Percentiles rank a stretch among this genome's conserved stretches.
Conservation (phyloP, 768 basidiomycete species). For the Leccinum fibrillosum region DNA sequence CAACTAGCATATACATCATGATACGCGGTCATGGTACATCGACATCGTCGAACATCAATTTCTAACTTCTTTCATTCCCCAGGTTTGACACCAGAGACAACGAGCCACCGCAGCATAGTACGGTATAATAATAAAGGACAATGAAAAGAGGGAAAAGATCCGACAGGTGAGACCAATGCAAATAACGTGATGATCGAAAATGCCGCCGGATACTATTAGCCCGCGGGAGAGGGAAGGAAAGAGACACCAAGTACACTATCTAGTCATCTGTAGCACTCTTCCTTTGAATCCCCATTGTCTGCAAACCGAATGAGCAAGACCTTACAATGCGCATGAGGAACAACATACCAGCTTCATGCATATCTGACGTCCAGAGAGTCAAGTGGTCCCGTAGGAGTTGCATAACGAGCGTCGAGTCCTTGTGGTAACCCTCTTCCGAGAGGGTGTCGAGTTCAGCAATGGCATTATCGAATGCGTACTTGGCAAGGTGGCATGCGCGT, state of each 20-base stretch:
- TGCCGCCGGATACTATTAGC: slow-evolving; percentile 12
- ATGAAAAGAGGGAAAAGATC: slow-evolving; percentile 29
- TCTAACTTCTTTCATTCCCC: too few species aligned
- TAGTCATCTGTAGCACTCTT: slow-evolving; percentile 71
- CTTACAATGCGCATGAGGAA: neutral
- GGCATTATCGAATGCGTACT: slow-evolving; percentile 98
- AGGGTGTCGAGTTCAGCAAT: slow-evolving; percentile 99
- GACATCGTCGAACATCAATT: too few species aligned
- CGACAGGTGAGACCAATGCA: slow-evolving; percentile 29
- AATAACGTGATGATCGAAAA: slow-evolving; percentile 28
- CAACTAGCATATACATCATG: too few species aligned
- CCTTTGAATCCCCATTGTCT: slow-evolving; percentile 74
- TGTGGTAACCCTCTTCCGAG: slow-evolving; percentile 93
- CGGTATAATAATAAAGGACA: slow-evolving; percentile 34
- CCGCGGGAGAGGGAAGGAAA: slow-evolving; percentile 12
- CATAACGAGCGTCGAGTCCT: slow-evolving; percentile 97
- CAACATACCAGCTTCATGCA: slow-evolving; percentile 53
- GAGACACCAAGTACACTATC: slow-evolving; percentile 1
- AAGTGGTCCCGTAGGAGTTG: slow-evolving; percentile 96
- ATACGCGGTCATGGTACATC: too few species aligned
- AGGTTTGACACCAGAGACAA: slow-evolving; percentile 27
- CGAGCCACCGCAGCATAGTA: slow-evolving; percentile 32
- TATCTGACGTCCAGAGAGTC: slow-evolving; percentile 97
- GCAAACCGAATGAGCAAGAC: slow-evolving; percentile 26
- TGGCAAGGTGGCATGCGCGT: slow-evolving; percentile 97